phyloP scores from a whole-genome alignment of 495 filamentous ascomycete species.

The Daldinia vernicosa region DNA sequence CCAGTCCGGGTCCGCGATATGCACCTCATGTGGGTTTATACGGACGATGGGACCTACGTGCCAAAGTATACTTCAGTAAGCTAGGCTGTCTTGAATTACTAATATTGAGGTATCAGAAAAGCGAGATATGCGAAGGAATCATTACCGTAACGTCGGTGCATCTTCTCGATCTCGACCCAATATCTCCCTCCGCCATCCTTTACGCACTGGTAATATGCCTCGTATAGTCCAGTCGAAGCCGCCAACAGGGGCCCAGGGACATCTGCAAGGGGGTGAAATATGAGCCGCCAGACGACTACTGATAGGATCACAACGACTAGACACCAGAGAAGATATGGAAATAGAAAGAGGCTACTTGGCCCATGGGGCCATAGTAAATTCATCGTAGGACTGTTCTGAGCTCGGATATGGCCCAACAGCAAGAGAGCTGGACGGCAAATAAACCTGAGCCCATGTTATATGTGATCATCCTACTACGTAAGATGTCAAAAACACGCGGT shows the following conservation, averaged over 20 bases:
- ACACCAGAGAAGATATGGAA: background rate
- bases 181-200: slow-evolving; percentile 51
- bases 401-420: background rate
- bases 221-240: slow-evolving; percentile 57
- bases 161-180: slow-evolving; percentile 51
- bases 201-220: slow-evolving; percentile 60
- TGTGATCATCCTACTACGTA: background rate
- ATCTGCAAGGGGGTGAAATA: slow-evolving; percentile 52
- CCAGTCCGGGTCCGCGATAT: slow-evolving; percentile 49
- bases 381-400: slow-evolving; percentile 11
- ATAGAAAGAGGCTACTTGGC: slow-evolving; percentile 6
- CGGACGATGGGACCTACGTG: slow-evolving; percentile 61
- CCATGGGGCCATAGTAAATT: slow-evolving; percentile 18
- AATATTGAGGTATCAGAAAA: too few species aligned
- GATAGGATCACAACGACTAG: background rate
- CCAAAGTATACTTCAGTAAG: background rate
- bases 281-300: slow-evolving; percentile 50
- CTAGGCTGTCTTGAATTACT: background rate
- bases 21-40: slow-evolving; percentile 60
- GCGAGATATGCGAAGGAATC: background rate
- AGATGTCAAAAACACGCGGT: background rate
- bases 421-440: background rate
- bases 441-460: background rate
- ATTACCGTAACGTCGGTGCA: slow-evolving; percentile 58
- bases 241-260: slow-evolving; percentile 61